Evolutionary conservation across 2,329 filamentous ascomycete species (phyloP).

Genomic region (Chalaropsis thielavioides): DNA sequence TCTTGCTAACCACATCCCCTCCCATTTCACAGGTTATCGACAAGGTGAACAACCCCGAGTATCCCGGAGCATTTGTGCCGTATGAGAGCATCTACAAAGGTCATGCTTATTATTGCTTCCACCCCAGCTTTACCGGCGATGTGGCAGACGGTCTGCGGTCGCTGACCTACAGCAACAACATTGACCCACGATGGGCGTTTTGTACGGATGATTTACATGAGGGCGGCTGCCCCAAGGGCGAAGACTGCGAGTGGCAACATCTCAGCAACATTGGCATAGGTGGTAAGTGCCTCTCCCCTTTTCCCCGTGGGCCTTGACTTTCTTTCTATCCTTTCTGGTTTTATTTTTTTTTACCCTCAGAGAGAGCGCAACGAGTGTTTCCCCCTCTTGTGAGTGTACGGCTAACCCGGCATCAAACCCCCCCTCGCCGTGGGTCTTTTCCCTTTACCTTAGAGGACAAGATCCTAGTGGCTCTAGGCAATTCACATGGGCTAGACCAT

Average conservation of each 20-base stretch:
- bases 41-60: constrained; percentile 8
- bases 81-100: constrained; percentile 72
- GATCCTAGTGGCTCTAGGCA: constrained; percentile 57
- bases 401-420: not conserved
- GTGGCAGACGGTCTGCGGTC: constrained; percentile 71
- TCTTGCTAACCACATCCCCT: not conserved
- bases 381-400: constrained; percentile 8
- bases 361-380: constrained; percentile 6
- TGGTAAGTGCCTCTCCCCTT: constrained; percentile 46
- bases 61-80: constrained; percentile 29
- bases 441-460: constrained; percentile 44
- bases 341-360: not conserved
- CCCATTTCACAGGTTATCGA: constrained; percentile 7
- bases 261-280: constrained; percentile 56
- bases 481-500: constrained; percentile 47
- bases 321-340: not conserved
- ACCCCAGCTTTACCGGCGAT: constrained; percentile 55
- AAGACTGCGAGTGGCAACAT: constrained; percentile 63
- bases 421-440: constrained; percentile 1
- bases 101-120: constrained; percentile 83
- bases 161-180: constrained; percentile 83
- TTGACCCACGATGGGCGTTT: constrained; percentile 58
- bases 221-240: constrained; percentile 50
- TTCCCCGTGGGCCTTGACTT: not conserved
- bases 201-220: constrained; percentile 65